Base-by-base conservation (phyloP, 2,329 filamentous ascomycete species). In the Ceratocystis papillata region DNA sequence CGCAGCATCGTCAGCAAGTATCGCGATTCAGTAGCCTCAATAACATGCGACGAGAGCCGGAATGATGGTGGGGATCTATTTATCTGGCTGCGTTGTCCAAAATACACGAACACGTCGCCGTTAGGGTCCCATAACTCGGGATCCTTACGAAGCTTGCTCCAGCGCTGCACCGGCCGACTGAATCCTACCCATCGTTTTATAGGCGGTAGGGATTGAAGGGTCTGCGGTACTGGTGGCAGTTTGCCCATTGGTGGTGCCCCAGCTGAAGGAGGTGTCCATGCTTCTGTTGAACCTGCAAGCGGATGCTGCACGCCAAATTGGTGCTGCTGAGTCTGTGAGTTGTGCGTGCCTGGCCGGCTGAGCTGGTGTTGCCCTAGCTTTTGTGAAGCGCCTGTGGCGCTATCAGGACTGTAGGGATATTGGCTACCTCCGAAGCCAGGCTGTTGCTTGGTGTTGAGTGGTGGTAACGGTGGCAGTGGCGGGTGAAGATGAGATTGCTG, bases 101-200 rank as follows among this genome's bases (percentile, higher is more conserved):
- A 77, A 71, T 79, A 85, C 1, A 86, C 77, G 8, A 85, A 74
- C 15, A 84, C 83, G 67, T 86, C 83, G 25, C 83, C 83, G 66
- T 83, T 81, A 0, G 79, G 79, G 69, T 85, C 81, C 83, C 83
- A 86, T 1, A 85, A 73, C 69, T 85, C 83, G 1, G 81, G 81
- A 62, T 85, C 83, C 71, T 83, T 83, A 8, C 80, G 77, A 1
- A 84, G 74, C 70, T 83, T 83, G 70, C 82, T 83, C 81, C 81
- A 84, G 37, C 77, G 75, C 8, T 65, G 63, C 0, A 79, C 76
- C 0, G 79, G 76, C 15, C 78, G 74, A 0, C 81, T 80, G 2
- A 73, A 76, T 0, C 81, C 81, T 12, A 79, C 74, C 81, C 81
- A 84, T 12, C 80, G 79, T 70, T 79, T 81, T 67, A 83, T 78